phyloP scores from a whole-genome alignment of 768 basidiomycete species.

The Naematelia encephala region DNA sequence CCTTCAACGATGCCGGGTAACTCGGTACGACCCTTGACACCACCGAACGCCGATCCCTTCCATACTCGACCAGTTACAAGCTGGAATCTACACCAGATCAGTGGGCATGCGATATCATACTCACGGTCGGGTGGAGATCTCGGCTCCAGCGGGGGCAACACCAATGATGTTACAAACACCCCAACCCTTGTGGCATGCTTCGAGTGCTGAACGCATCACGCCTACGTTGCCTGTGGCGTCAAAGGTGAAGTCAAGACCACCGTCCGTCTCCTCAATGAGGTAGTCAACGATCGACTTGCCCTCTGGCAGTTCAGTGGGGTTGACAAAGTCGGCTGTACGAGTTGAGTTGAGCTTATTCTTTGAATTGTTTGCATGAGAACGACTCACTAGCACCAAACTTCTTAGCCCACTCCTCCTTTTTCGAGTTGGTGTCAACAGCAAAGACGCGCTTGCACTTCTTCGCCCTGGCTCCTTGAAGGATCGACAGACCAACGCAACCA shows the following conservation, averaged over 20 bases:
- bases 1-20: conserved; percentile 89
- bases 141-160: conserved; percentile 94
- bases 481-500: conserved; percentile 89
- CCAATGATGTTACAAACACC: conserved; percentile 94
- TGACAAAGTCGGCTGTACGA: conserved; percentile 72
- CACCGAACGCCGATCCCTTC: conserved; percentile 94
- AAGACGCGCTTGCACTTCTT: conserved; percentile 85
- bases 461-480: conserved; percentile 71
- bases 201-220: conserved; percentile 91
- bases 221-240: conserved; percentile 84
- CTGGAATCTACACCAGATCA: conserved; percentile 24
- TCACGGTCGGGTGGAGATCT: conserved; percentile 83
- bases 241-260: conserved; percentile 94
- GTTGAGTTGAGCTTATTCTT: not conserved
- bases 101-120: conserved; percentile 37
- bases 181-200: conserved; percentile 99
- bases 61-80: conserved; percentile 56
- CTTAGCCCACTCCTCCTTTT: conserved; percentile 80
- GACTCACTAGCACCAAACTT: conserved; percentile 77
- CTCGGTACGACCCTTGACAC: conserved; percentile 96
- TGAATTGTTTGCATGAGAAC: not conserved
- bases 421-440: conserved; percentile 83
- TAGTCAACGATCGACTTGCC: conserved; percentile 85
- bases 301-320: conserved; percentile 69
- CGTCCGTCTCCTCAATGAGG: conserved; percentile 88